phyloP scores from a whole-genome alignment of 1,139 yeast genomes.

The Saccharomyces pastorianus region DNA sequence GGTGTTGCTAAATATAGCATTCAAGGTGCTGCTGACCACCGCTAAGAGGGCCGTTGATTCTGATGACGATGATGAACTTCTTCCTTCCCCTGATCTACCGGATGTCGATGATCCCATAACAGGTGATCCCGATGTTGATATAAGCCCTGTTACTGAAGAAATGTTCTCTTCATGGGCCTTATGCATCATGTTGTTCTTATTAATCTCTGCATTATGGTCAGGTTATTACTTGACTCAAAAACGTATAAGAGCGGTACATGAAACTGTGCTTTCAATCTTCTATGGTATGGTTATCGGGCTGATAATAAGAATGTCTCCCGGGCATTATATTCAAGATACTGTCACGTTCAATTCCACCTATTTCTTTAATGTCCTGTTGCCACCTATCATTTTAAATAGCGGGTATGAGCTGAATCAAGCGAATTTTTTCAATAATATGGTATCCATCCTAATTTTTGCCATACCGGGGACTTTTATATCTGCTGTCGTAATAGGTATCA shows the following conservation, averaged over 20 bases:
- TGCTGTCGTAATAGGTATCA: constrained; percentile 78
- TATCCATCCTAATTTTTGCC: constrained; percentile 88
- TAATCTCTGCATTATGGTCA: constrained; percentile 90
- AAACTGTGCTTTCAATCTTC: constrained; percentile 89
- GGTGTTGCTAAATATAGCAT: constrained; percentile 9
- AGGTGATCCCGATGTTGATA: constrained; percentile 39
- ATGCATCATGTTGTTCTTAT: constrained; percentile 69
- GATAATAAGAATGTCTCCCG: constrained; percentile 82
- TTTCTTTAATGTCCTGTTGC: constrained; percentile 86
- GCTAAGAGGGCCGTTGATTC: constrained; percentile 21
- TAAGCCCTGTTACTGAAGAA: constrained; percentile 90
- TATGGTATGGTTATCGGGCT: constrained; percentile 96
- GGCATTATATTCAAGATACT: constrained; percentile 93
- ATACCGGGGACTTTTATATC: constrained; percentile 94
- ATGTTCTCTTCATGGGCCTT: constrained; percentile 96
- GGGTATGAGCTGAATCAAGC: constrained; percentile 96
- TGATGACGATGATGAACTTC: constrained; percentile 23
- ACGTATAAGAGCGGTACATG: constrained; percentile 89
- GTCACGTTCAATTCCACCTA: constrained; percentile 92
- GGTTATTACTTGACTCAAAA: constrained; percentile 87
- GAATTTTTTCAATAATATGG: constrained; percentile 86
- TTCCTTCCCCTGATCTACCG: constrained; percentile 19
- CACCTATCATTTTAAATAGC: constrained; percentile 92
- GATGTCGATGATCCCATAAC: constrained; percentile 21
- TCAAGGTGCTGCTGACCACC: constrained; percentile 9